Conservation (phyloP, 805 yeast genomes). For the Wickerhamiella spandovensis region DNA sequence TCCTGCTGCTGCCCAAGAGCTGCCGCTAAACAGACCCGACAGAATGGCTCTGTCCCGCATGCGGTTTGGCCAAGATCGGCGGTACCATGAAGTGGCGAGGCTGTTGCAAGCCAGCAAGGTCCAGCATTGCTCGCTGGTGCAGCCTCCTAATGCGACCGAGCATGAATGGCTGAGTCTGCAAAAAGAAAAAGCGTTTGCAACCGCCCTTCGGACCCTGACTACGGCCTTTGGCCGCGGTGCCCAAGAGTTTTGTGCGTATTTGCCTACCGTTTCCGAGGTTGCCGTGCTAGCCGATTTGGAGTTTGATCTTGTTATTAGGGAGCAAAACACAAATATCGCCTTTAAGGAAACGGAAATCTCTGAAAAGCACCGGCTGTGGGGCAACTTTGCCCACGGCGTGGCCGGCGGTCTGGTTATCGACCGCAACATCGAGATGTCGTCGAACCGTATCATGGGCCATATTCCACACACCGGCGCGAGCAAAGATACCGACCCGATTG, state of each 20-base stretch:
- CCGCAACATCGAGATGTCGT: conserved; percentile 30
- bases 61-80: conserved; percentile 63
- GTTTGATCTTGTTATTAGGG: conserved; percentile 49
- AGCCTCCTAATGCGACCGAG: conserved; percentile 35
- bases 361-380: conserved; percentile 54
- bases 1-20: conserved; percentile 22
- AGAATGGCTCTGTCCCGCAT: conserved; percentile 52
- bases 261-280: conserved; percentile 73
- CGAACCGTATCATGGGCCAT: conserved; percentile 60
- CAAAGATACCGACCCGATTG: background rate
- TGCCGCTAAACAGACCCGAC: conserved; percentile 64
- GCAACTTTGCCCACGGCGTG: conserved; percentile 83
- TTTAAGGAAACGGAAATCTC: conserved; percentile 41
- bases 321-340: conserved; percentile 51
- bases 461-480: conserved; percentile 18
- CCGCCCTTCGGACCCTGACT: conserved; percentile 59
- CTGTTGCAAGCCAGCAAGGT: conserved; percentile 56
- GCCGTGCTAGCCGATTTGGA: conserved; percentile 69
- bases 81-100: conserved; percentile 65
- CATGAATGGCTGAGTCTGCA: conserved; percentile 43
- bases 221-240: conserved; percentile 72
- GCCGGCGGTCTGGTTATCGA: conserved; percentile 74
- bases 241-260: conserved; percentile 49
- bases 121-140: conserved; percentile 34
- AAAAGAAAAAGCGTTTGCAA: conserved; percentile 41